These are phyloP conservation scores for Fusarium brevicatenulatum DNA, from an alignment of 2,329 filamentous ascomycete genomes.

Conservation along the genomic window DNA sequence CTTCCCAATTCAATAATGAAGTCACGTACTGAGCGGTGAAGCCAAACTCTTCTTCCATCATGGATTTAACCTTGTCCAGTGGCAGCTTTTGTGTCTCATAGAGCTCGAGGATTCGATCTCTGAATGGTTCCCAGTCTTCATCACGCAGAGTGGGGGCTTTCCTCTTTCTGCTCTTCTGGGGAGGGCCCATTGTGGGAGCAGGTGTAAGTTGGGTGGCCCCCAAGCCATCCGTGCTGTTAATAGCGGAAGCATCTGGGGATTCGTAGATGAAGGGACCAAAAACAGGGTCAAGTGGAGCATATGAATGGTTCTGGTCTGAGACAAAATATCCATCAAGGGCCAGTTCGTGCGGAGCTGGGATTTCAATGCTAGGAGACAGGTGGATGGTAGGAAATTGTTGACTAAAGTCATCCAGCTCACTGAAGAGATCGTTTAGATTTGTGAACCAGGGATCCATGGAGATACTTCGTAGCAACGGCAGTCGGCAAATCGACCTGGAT, in stretches of 20 bases:
- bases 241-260: no score
- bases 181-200: not conserved
- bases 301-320: not conserved
- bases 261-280: no score
- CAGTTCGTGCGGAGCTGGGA: not conserved
- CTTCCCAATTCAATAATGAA: no score
- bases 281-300: fast-evolving
- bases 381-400: not conserved
- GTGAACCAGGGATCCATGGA: not conserved
- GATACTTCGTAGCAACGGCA: no score
- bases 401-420: no score
- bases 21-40: not conserved
- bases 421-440: not conserved
- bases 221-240: not conserved
- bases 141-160: conserved; percentile 1
- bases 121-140: not conserved
- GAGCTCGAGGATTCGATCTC: not conserved
- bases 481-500: no score
- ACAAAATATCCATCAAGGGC: not conserved
- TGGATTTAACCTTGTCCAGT: not conserved
- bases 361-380: fast-evolving
- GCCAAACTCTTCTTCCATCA: not conserved
- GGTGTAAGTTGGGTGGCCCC: not conserved
- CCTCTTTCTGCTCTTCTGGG: not conserved
- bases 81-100: not conserved